Evolutionary conservation across 2,329 filamentous ascomycete genomes (phyloP), one percentile per base, ranked within the genome.

Genomic region (Arthrocladium fulminans): DNA sequence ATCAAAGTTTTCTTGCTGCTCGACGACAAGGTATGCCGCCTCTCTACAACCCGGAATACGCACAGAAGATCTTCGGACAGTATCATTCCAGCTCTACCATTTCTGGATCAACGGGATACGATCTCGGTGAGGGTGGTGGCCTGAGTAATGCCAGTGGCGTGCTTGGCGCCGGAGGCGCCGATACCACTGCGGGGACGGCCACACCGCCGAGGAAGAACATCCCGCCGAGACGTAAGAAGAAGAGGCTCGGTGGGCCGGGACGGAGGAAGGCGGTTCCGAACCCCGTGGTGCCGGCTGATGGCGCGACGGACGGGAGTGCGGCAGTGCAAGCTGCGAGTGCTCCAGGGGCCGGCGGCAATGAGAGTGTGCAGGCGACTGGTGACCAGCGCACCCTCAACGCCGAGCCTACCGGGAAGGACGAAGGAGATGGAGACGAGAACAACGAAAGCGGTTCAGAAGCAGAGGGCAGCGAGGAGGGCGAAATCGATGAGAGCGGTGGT

Each of bases 1-100:
- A 83, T 57, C 72, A 73, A 12, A 77, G 80, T 59, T 83, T 77
- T 58, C 68, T 83, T 42, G 80, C 80, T 1, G 80, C 81, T 59
- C 69, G 79, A 52, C 68, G 79, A 49, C 74, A 76, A 57, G 80
- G 80, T 12, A 63, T 83, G 30, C 72, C 75, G 3, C 77, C 73
- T 37, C 57, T 74, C 9, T 76, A 76, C 54, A 51, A 50, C 41
- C 48, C 49, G n/a, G 50, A 53, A 37, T 56, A 55, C 48, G 50
- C 54, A 48, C 50, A 54, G 4, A 53, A 54, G 34, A 51, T 53
- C 10, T 56, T 51, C 37, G 55, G 54, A 29, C 51, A 48, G 19
- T 41, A 45, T 22, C 22, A 27, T 30, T 44, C 34, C 10, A 32
- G n/a, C 10, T 38, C 29, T 2, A 39, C 43, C 3, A 47, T 48